These are phyloP conservation scores for Decorospora gaudefroyi DNA, from an alignment of 2,329 filamentous ascomycete species.

Conservation along the genomic window DNA sequence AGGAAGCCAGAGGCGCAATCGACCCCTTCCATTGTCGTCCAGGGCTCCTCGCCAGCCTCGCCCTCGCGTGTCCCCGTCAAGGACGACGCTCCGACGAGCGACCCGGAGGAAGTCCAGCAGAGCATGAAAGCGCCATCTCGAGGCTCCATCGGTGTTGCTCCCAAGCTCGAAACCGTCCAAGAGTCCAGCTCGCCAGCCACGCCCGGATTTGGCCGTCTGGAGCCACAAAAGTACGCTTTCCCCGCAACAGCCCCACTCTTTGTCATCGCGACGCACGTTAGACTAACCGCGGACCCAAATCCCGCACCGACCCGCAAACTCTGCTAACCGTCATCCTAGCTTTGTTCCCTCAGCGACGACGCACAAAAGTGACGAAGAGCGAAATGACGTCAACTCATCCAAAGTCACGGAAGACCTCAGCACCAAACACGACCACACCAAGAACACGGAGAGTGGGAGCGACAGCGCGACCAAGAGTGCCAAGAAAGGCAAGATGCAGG, in stretches of 20 bases:
- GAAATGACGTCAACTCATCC: slow-evolving; percentile 52
- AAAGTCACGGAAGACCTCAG: slow-evolving; percentile 56
- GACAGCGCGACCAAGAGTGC: slow-evolving; percentile 59
- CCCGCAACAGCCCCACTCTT: slow-evolving; percentile 37
- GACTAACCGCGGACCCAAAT: slow-evolving; percentile 25
- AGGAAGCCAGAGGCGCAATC: slow-evolving; percentile 38
- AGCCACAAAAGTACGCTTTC: slow-evolving; percentile 39
- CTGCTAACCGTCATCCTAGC: slow-evolving; percentile 30
- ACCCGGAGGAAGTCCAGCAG: slow-evolving; percentile 43
- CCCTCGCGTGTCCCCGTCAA: slow-evolving; percentile 37
- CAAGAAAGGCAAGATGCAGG: slow-evolving; percentile 40
- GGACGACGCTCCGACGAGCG: slow-evolving; percentile 39
- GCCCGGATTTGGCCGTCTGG: slow-evolving; percentile 56
- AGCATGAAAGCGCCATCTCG: slow-evolving; percentile 54
- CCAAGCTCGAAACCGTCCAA: slow-evolving; percentile 84
- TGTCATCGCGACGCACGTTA: slow-evolving; percentile 34
- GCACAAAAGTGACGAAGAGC: slow-evolving; percentile 42
- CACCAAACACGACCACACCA: slow-evolving; percentile 47
- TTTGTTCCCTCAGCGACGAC: slow-evolving; percentile 22
- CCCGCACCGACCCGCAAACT: slow-evolving; percentile 20
- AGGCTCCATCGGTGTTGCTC: slow-evolving; percentile 60
- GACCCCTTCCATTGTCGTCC: slow-evolving; percentile 53
- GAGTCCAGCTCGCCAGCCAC: slow-evolving; percentile 78
- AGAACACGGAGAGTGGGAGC: slow-evolving; percentile 62
- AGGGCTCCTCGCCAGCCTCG: slow-evolving; percentile 51